Base-by-base conservation (phyloP, 306 rosid genomes). In the Datisca glomerata region DNA sequence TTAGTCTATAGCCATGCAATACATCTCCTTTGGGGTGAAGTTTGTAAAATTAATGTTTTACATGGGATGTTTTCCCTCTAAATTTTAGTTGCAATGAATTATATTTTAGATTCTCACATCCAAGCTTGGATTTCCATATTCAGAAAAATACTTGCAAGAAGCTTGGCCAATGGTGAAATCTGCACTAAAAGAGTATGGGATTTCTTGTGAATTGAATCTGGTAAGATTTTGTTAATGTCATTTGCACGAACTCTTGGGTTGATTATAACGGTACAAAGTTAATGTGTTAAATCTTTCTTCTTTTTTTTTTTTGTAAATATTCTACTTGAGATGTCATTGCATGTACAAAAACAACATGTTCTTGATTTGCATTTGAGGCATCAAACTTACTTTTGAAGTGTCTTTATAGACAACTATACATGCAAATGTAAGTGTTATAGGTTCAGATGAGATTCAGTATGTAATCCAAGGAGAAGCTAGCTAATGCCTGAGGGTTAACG, bases 141-240 rank as follows among this genome's bases (percentile, higher is more conserved):
- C 64, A 74, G 97, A 80, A 42, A 87, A 77, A 41, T 82, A 83
- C 50, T 71, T 87, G 45, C 93, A 77, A 59, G 83, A 72, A 15
- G 65, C 47, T 12, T 87, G 97, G 97, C 93, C 94, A 0, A 10
- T 25, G 8, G 77, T 83, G 27, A 87, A 70, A 49, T 63, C 91
- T 8, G 65, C 91, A 13, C 53, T 83, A 41, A 80, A 77, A 18
- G 77, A 68, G 57, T 61, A 57, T 9, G 81, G 81, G 4, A 19
- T 89, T 64, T 6, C 74, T 0, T 48, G 79, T 16, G 93, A 80
- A 34, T 71, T 89, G 25, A 75, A 89, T 47, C 25, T 89, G 71
- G 97, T 85, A 64, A 41, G 75, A 24, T 5, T 7, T 32, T 18
- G 0, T 18, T 24, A 36, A 11, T 6, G 3, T 9, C 47, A 5